These are phyloP conservation scores for Coleophoma crateriformis DNA, from an alignment of 2,329 filamentous ascomycete species.

Conservation along the genomic window DNA sequence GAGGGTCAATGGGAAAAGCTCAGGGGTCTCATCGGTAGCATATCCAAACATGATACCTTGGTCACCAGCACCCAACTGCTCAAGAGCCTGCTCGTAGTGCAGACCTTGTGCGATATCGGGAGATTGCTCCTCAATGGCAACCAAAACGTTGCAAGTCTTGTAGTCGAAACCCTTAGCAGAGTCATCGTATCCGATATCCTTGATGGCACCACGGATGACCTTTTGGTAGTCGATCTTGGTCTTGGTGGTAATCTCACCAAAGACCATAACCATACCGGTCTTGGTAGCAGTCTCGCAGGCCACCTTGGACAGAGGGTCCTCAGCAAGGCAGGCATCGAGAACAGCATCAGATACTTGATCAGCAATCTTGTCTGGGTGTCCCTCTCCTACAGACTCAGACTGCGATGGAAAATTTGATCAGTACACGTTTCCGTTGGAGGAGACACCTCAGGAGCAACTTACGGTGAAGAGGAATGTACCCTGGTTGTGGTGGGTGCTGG, in stretches of 20 bases:
- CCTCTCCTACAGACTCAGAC: slow-evolving; percentile 86
- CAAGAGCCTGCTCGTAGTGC: slow-evolving; percentile 94
- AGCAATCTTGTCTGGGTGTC: slow-evolving; percentile 94
- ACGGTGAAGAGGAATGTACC: slow-evolving; percentile 82
- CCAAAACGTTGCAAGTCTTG: slow-evolving; percentile 98
- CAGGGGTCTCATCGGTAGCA: slow-evolving; percentile 97
- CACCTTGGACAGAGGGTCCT: slow-evolving; percentile 97
- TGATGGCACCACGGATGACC: slow-evolving; percentile 88
- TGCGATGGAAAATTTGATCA: slow-evolving; percentile 23
- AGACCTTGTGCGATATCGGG: slow-evolving; percentile 99
- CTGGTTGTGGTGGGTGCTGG: slow-evolving; percentile 44
- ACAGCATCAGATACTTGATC: slow-evolving; percentile 98
- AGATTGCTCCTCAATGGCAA: slow-evolving; percentile 98
- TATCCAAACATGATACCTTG: slow-evolving; percentile 99
- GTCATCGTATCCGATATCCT: slow-evolving; percentile 98
- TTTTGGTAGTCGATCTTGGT: slow-evolving; percentile 96
- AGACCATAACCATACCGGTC: slow-evolving; percentile 99
- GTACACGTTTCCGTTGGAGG: slow-evolving; percentile 1
- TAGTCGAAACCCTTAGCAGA: slow-evolving; percentile 99
- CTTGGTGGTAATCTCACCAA: slow-evolving; percentile 98
- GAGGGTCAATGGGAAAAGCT: slow-evolving; percentile 91
- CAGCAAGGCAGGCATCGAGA: slow-evolving; percentile 92
- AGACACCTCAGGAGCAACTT: slow-evolving; percentile 25
- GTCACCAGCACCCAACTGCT: slow-evolving; percentile 97
- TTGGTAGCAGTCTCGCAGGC: slow-evolving; percentile 99